Percentiles rank a stretch among this genome's conserved stretches.
Evolutionary conservation across 2,329 filamentous ascomycete genomes (phyloP).

Genomic region (Trichoderma simmonsii): DNA sequence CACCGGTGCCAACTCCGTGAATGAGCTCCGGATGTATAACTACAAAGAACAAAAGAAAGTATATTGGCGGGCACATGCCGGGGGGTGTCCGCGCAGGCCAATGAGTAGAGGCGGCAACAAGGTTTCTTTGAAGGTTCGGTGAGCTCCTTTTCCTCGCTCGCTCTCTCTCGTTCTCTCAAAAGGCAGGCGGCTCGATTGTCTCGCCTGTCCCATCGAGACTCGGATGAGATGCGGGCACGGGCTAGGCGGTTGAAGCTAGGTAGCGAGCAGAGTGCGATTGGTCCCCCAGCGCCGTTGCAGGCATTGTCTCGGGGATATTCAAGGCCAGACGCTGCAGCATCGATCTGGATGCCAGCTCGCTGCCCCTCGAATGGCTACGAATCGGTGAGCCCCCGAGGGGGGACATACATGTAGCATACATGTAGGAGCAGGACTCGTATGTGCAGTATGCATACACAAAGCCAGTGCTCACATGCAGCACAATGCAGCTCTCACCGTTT

Average conservation of each 20-base stretch:
- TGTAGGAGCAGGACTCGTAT: background rate
- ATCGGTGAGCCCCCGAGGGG: background rate
- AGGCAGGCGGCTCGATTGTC: background rate
- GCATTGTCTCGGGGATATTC: slow-evolving; percentile 15
- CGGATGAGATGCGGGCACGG: background rate
- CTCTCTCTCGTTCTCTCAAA: background rate
- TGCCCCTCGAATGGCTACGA: background rate
- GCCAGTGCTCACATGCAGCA: slow-evolving; percentile 1
- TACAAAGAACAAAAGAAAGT: background rate
- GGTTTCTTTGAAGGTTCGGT: slow-evolving; percentile 1
- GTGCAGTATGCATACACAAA: slow-evolving; percentile 7
- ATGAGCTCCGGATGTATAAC: background rate
- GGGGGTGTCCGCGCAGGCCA: background rate
- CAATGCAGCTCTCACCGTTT: slow-evolving; percentile 10
- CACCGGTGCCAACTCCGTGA: background rate
- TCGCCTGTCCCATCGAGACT: slow-evolving; percentile 3
- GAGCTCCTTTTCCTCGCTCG: background rate
- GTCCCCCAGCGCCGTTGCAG: background rate
- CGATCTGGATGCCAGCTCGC: slow-evolving; percentile 4
- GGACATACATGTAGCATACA: background rate
- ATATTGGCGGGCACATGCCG: background rate
- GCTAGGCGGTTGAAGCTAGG: background rate
- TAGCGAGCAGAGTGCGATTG: slow-evolving; percentile 1
- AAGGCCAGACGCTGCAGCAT: background rate
- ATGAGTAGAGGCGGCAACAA: background rate